Evolutionary conservation across 495 filamentous ascomycete genomes (phyloP).

Genomic region (Tuber umbilicatum): DNA sequence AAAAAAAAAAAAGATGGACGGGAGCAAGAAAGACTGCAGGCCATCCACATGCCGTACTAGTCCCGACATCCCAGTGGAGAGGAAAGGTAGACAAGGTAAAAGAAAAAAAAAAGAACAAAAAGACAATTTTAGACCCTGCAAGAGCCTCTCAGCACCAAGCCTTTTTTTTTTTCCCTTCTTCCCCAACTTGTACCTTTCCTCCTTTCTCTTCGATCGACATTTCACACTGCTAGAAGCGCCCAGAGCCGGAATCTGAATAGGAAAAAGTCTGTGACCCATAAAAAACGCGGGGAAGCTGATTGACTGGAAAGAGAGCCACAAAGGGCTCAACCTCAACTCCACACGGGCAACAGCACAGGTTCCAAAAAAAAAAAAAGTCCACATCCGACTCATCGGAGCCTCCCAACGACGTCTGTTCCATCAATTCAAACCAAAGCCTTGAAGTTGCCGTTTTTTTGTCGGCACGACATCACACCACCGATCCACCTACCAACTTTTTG

Average conservation of each 20-base stretch:
- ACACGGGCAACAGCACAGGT: neutral
- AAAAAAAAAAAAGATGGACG: neutral
- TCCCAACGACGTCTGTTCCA: constrained; percentile 6
- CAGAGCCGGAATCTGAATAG: neutral
- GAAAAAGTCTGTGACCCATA: neutral
- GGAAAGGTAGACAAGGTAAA: neutral
- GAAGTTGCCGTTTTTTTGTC: neutral
- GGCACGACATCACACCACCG: constrained; percentile 16
- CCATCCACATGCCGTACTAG: neutral
- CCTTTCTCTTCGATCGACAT: neutral
- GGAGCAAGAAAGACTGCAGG: neutral
- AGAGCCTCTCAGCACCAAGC: constrained; percentile 1
- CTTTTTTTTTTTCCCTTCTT: neutral
- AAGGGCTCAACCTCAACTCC: neutral
- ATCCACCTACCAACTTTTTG: constrained; percentile 30
- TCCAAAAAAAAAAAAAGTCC: neutral
- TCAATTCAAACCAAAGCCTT: neutral
- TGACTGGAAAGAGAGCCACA: constrained; percentile 3
- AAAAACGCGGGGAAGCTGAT: constrained; percentile 22
- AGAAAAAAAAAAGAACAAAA: neutral
- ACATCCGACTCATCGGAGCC: neutral
- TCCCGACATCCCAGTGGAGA: neutral
- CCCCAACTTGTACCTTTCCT: neutral
- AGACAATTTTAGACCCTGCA: neutral
- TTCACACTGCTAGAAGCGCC: neutral